Percentiles rank a stretch among this genome's conserved stretches.
Evolutionary conservation across 1,284 basidiomycete genomes (phyloP).

Genomic region (Marasmius tenuissimus): DNA sequence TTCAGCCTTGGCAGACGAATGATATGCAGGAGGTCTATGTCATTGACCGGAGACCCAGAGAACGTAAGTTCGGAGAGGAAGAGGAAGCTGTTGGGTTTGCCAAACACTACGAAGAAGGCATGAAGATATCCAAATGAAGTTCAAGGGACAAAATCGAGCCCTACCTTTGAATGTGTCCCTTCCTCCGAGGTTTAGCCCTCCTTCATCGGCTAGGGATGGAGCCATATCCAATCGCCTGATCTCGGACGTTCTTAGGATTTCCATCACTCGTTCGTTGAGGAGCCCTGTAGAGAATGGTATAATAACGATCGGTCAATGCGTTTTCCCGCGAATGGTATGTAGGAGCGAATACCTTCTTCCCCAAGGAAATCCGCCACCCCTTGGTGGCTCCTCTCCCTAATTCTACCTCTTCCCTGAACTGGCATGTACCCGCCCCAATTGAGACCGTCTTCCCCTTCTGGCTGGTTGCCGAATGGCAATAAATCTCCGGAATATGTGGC

Average conservation of each 20-base stretch:
- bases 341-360: conserved; percentile 32
- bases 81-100: conserved; percentile 48
- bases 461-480: not conserved
- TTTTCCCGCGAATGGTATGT: not conserved
- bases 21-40: conserved; percentile 50
- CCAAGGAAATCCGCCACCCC: conserved; percentile 43
- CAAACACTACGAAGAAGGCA: conserved; percentile 41
- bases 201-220: conserved; percentile 44
- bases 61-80: conserved; percentile 51
- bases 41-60: conserved; percentile 39
- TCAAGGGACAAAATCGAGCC: conserved; percentile 9
- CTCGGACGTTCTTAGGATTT: conserved; percentile 37
- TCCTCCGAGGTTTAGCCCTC: conserved; percentile 46
- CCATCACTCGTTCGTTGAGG: conserved; percentile 37
- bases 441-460: not conserved
- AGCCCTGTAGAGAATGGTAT: conserved; percentile 30
- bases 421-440: not conserved
- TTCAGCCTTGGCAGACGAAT: conserved; percentile 52
- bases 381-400: conserved; percentile 36
- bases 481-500: conserved; percentile 13
- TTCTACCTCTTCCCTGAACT: not conserved
- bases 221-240: conserved; percentile 39
- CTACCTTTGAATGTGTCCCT: conserved; percentile 45
- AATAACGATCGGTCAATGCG: not conserved
- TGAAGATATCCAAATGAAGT: not conserved